These are phyloP conservation scores for Massarina eburnea DNA, from an alignment of 2,329 filamentous ascomycete genomes.

Conservation along the genomic window DNA sequence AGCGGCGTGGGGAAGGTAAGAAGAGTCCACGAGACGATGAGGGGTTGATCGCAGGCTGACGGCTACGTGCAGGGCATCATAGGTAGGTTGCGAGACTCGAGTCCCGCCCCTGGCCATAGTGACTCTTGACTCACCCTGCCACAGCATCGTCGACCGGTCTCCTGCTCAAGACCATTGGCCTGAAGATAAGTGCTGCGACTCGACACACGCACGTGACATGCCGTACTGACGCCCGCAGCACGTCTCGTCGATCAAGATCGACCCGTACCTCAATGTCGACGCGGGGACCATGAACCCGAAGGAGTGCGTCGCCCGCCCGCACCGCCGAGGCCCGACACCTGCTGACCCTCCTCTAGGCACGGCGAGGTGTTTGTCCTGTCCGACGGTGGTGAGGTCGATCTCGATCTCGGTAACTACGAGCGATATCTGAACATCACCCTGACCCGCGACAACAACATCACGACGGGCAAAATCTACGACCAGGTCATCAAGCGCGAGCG, in stretches of 20 bases:
- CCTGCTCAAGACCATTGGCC: slow-evolving; percentile 76
- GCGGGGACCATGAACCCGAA: slow-evolving; percentile 72
- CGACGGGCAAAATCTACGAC: slow-evolving; percentile 93
- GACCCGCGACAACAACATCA: slow-evolving; percentile 90
- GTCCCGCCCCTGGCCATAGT: slow-evolving; percentile 4
- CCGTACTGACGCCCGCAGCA: slow-evolving; percentile 44
- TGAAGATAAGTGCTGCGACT: slow-evolving; percentile 64
- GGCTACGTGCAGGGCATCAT: slow-evolving; percentile 60
- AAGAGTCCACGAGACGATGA: slow-evolving; percentile 9
- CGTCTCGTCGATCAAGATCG: slow-evolving; percentile 70
- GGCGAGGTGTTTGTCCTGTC: slow-evolving; percentile 88
- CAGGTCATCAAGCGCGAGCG: slow-evolving; percentile 78
- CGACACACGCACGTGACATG: slow-evolving; percentile 14
- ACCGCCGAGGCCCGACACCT: not conserved
- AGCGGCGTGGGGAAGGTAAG: slow-evolving; percentile 52
- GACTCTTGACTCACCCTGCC: slow-evolving; percentile 34
- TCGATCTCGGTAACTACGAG: slow-evolving; percentile 77
- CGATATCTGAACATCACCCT: slow-evolving; percentile 81
- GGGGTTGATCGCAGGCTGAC: slow-evolving; percentile 24
- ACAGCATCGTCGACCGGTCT: slow-evolving; percentile 70
- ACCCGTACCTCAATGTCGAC: slow-evolving; percentile 76
- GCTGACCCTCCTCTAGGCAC: slow-evolving; percentile 56
- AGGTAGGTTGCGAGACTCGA: slow-evolving; percentile 48
- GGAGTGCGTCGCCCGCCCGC: slow-evolving; percentile 49
- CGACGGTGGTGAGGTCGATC: slow-evolving; percentile 76